These are phyloP conservation scores for Morella rubra DNA, from an alignment of 306 rosid genomes.

Conservation along the genomic window DNA sequence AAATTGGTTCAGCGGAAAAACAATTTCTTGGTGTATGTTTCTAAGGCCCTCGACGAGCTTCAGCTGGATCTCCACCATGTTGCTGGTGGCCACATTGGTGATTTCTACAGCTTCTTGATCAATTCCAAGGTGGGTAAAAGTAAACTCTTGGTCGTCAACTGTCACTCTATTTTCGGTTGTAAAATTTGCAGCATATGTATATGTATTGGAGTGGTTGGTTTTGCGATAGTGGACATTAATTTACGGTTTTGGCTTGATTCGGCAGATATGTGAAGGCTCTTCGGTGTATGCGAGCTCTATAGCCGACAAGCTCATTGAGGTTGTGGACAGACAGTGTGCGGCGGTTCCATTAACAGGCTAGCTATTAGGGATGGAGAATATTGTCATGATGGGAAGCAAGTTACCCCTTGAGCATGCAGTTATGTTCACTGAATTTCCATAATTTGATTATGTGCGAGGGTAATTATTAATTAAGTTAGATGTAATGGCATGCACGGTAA, in stretches of 20 bases:
- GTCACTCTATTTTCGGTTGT: neutral
- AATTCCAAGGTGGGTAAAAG: constrained; percentile 58
- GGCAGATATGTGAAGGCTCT: constrained; percentile 62
- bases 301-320: constrained; percentile 58
- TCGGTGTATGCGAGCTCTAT: constrained; percentile 57
- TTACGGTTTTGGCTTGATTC: constrained; percentile 17
- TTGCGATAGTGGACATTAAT: neutral
- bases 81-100: constrained; percentile 87
- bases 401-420: no score
- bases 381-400: no score
- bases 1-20: constrained; percentile 78
- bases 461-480: no score
- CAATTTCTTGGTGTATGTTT: constrained; percentile 57
- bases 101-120: constrained; percentile 76
- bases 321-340: constrained; percentile 52
- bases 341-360: neutral
- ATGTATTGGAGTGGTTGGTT: neutral
- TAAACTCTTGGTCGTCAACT: neutral
- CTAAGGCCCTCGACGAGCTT: constrained; percentile 65
- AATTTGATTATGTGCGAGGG: no score
- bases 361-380: no score
- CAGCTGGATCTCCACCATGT: constrained; percentile 81
- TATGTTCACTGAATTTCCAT: no score
- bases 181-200: neutral
- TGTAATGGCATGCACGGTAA: no score